phyloP scores from a whole-genome alignment of 1,284 basidiomycete genomes.

The Cerrena zonata region DNA sequence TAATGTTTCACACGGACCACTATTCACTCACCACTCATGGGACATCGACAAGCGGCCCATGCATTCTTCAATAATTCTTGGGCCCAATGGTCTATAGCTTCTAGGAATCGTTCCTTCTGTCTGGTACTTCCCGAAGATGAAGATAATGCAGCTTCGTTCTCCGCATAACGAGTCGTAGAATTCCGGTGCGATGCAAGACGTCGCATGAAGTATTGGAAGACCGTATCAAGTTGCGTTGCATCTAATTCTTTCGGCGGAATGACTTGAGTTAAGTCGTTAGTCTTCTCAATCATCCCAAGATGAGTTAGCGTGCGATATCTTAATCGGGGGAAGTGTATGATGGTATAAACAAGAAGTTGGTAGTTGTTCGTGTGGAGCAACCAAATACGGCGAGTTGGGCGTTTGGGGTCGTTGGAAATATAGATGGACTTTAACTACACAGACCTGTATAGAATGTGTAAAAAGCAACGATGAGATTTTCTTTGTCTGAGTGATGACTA shows the following conservation, averaged over 20 bases:
- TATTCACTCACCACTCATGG: constrained; percentile 33
- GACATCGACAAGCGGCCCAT: constrained; percentile 45
- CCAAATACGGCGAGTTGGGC: too few species aligned
- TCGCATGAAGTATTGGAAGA: constrained; percentile 43
- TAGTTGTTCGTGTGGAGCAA: too few species aligned
- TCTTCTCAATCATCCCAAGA: too few species aligned
- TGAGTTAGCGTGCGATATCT: too few species aligned
- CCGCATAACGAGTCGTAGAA: constrained; percentile 25
- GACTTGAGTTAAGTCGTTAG: constrained; percentile 33
- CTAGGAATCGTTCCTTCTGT: constrained; percentile 29
- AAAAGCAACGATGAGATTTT: too few species aligned
- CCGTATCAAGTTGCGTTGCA: constrained; percentile 28
- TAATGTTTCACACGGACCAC: not conserved
- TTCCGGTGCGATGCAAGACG: constrained; percentile 45
- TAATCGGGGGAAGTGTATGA: too few species aligned
- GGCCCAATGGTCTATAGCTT: constrained; percentile 41
- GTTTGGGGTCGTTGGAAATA: too few species aligned
- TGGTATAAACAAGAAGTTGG: too few species aligned
- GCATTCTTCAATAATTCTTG: constrained; percentile 39
- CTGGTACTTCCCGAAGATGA: constrained; percentile 19
- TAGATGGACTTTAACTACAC: too few species aligned
- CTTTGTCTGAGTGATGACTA: too few species aligned
- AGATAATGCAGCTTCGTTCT: constrained; percentile 31
- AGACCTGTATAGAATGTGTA: too few species aligned
- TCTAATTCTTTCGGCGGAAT: constrained; percentile 38